A percentile compares a stretch with the other conserved stretches of the same genome.
Conservation (phyloP, 2,329 filamentous ascomycete genomes). For the Colletotrichum aenigma region DNA sequence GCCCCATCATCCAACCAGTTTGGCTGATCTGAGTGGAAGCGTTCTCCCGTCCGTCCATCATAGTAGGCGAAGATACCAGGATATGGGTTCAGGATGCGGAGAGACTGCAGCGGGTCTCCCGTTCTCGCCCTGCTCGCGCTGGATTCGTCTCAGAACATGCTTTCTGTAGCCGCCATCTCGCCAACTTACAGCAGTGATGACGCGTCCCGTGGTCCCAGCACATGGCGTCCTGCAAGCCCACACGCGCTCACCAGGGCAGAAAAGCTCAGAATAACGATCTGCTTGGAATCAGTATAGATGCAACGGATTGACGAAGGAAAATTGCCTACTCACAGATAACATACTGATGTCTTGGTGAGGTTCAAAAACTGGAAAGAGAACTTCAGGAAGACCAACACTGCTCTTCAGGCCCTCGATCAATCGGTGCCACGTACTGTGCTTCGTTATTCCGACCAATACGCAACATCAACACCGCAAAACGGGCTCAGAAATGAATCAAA, state of each 20-base stretch:
- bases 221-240: not conserved
- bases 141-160: not conserved
- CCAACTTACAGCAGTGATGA: not conserved
- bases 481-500: not conserved
- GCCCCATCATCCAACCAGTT: slow-evolving; percentile 23
- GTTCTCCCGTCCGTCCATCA: slow-evolving; percentile 17
- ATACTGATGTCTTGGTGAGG: not conserved
- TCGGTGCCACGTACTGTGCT: not conserved
- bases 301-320: accelerated
- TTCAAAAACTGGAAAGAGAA: not conserved
- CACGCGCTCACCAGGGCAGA: not conserved
- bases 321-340: not conserved
- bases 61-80: slow-evolving; percentile 21
- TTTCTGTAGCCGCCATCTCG: not conserved
- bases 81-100: slow-evolving; percentile 12
- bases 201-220: not conserved
- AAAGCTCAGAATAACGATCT: not conserved
- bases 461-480: not conserved
- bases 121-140: not conserved
- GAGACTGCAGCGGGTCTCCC: slow-evolving; percentile 8
- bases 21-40: slow-evolving; percentile 20
- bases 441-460: not conserved
- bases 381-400: accelerated
- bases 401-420: not conserved
- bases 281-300: not conserved